Conservation (phyloP, 2,329 filamentous ascomycete genomes). For the Fusarium cyanostomum region DNA sequence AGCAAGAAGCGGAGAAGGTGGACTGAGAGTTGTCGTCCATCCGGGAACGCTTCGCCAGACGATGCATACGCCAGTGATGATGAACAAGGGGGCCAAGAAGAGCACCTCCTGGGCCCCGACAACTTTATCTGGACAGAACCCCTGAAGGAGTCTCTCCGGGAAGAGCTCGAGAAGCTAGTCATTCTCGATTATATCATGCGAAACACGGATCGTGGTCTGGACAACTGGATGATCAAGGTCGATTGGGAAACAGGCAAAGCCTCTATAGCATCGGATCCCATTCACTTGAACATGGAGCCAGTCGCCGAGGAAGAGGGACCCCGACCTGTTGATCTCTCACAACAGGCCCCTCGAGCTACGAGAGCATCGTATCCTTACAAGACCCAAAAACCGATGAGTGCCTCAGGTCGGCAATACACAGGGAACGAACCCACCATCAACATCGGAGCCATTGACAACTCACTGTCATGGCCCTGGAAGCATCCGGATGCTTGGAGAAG, state of each 20-base stretch:
- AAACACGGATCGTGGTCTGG: conserved; percentile 94
- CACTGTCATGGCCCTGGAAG: conserved; percentile 98
- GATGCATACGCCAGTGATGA: conserved; percentile 73
- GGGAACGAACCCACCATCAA: conserved; percentile 69
- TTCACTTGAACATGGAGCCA: conserved; percentile 70
- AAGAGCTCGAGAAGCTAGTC: conserved; percentile 95
- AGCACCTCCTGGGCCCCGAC: conserved; percentile 62
- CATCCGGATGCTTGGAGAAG: conserved; percentile 88
- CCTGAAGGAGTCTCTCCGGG: conserved; percentile 90
- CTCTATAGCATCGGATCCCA: conserved; percentile 84
- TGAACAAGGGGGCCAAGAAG: conserved; percentile 57
- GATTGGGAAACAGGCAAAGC: conserved; percentile 86
- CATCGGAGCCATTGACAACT: conserved; percentile 96
- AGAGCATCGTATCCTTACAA: conserved; percentile 73
- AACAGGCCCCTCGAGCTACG: conserved; percentile 52
- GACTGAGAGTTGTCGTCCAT: conserved; percentile 83
- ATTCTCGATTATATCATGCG: conserved; percentile 99
- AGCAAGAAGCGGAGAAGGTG: conserved; percentile 70
- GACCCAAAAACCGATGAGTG: conserved; percentile 85
- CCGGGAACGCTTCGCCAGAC: conserved; percentile 58
- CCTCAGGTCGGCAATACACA: conserved; percentile 62
- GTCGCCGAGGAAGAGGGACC: conserved; percentile 58
- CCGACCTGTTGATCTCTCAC: conserved; percentile 67
- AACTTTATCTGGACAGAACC: conserved; percentile 87
- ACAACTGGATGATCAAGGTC: conserved; percentile 99